A percentile compares a stretch with the other conserved stretches of the same genome.
These are phyloP conservation scores for Aspergillus campestris DNA, from an alignment of 495 filamentous ascomycete species.

Conservation along the genomic window DNA sequence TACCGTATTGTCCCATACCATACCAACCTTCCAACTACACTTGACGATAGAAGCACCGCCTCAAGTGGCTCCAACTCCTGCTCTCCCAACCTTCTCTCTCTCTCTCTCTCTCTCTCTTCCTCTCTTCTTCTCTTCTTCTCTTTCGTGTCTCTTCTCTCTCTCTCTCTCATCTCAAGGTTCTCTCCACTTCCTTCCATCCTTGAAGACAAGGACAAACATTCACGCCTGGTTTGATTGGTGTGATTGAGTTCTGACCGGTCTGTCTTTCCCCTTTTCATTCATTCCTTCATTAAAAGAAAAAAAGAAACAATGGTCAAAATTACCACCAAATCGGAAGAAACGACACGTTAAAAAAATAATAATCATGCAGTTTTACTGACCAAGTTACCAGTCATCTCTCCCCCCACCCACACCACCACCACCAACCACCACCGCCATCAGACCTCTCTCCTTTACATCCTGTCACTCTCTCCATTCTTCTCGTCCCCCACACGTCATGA, in stretches of 20 bases:
- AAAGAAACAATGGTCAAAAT: neutral
- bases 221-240: too few relatives aligned
- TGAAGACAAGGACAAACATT: too few relatives aligned
- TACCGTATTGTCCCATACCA: too few relatives aligned
- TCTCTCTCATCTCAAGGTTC: slow-evolving; percentile 10
- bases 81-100: too few relatives aligned
- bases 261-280: slow-evolving; percentile 13
- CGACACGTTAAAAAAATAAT: too few relatives aligned
- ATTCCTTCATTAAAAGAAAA: slow-evolving; percentile 3
- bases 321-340: too few relatives aligned
- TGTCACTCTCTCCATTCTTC: slow-evolving; percentile 5
- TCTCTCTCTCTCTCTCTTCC: neutral
- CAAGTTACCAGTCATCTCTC: neutral
- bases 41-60: too few relatives aligned
- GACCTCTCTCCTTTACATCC: slow-evolving; percentile 4
- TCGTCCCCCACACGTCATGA: slow-evolving; percentile 31
- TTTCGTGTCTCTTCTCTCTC: neutral
- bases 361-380: too few relatives aligned
- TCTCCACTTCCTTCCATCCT: slow-evolving; percentile 12
- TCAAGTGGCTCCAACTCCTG: too few relatives aligned
- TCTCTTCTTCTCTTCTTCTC: neutral
- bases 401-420: slow-evolving; percentile 15
- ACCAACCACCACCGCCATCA: slow-evolving; percentile 9
- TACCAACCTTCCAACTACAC: too few relatives aligned
- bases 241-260: slow-evolving; percentile 8